phyloP scores from a whole-genome alignment of 129 eudicot genomes.

The Tagetes patula region DNA sequence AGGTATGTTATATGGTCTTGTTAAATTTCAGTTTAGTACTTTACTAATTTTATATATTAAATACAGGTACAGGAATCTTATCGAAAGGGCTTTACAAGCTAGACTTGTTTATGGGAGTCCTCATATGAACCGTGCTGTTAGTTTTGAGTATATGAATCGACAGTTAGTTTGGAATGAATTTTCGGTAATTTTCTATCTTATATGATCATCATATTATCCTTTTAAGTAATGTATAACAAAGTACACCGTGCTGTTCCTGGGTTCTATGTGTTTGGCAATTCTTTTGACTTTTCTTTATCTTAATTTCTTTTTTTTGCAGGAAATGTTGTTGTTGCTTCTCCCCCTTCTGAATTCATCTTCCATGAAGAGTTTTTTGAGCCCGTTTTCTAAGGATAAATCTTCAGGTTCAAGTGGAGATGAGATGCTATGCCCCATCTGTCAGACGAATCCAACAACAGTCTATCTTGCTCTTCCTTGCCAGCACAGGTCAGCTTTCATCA shows the following conservation, averaged over 20 bases:
- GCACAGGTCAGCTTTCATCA: conserved; percentile 61
- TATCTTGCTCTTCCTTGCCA: conserved; percentile 96
- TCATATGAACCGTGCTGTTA: conserved; percentile 93
- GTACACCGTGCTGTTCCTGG: not conserved
- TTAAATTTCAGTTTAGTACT: not conserved
- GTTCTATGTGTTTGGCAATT: conserved; percentile 3
- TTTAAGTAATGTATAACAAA: not conserved
- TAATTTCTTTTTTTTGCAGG: conserved; percentile 51
- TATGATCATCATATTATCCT: not conserved
- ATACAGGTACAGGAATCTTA: conserved; percentile 87
- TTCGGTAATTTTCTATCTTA: conserved; percentile 56
- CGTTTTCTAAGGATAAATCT: conserved; percentile 83
- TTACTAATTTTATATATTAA: conserved; percentile 13
- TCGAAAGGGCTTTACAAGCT: conserved; percentile 81
- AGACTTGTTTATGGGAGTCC: conserved; percentile 98
- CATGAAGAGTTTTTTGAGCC: conserved; percentile 66
- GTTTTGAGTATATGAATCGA: conserved; percentile 99
- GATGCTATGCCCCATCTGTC: conserved; percentile 89
- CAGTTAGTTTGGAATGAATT: conserved; percentile 99
- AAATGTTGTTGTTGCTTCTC: conserved; percentile 92
- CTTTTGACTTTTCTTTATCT: not conserved
- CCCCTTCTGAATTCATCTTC: conserved; percentile 96
- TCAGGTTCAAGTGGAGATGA: conserved; percentile 70
- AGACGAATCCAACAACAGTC: conserved; percentile 69
- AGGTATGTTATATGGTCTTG: conserved; percentile 44